Conservation (phyloP, 345 rosid genomes). For the Acer negundo region DNA sequence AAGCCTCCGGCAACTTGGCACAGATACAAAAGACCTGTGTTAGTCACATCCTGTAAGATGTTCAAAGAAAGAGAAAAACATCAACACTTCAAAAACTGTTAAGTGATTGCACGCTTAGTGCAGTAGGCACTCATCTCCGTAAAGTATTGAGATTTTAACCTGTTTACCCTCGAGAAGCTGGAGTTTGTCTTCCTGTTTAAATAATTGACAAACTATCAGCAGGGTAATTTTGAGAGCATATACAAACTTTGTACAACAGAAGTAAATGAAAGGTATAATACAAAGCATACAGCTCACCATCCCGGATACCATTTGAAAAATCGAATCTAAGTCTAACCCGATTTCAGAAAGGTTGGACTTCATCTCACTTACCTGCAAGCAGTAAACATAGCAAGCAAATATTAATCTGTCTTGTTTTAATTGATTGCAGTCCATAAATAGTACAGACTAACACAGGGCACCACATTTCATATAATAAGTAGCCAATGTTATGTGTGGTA, state of each 20-base stretch:
- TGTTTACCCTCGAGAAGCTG: slow-evolving; percentile 79
- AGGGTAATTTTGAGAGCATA: not conserved
- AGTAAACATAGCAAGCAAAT: slow-evolving; percentile 23
- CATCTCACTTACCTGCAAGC: slow-evolving; percentile 67
- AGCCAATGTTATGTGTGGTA: not conserved
- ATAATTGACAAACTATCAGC: slow-evolving; percentile 22
- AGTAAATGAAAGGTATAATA: not conserved
- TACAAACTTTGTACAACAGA: not conserved
- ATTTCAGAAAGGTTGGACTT: slow-evolving; percentile 73
- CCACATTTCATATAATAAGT: not conserved
- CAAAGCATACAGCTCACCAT: slow-evolving; percentile 55
- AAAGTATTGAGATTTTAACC: slow-evolving; percentile 37
- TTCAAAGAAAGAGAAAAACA: slow-evolving; percentile 1
- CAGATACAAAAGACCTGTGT: slow-evolving; percentile 74
- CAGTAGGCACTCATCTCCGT: slow-evolving; percentile 6
- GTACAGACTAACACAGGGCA: not conserved
- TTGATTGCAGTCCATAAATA: not conserved
- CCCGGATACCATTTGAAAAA: slow-evolving; percentile 75
- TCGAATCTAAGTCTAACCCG: slow-evolving; percentile 65
- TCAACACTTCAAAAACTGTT: slow-evolving; percentile 9
- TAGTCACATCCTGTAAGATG: slow-evolving; percentile 59
- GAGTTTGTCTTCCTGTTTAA: slow-evolving; percentile 80
- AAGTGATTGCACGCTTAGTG: not conserved
- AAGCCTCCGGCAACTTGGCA: slow-evolving; percentile 68
- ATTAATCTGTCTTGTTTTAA: not conserved